Evolutionary conservation across 177 flowering plant genomes (phyloP), one percentile per base, ranked within the genome.

Genomic region (Vitis hybrid): DNA sequence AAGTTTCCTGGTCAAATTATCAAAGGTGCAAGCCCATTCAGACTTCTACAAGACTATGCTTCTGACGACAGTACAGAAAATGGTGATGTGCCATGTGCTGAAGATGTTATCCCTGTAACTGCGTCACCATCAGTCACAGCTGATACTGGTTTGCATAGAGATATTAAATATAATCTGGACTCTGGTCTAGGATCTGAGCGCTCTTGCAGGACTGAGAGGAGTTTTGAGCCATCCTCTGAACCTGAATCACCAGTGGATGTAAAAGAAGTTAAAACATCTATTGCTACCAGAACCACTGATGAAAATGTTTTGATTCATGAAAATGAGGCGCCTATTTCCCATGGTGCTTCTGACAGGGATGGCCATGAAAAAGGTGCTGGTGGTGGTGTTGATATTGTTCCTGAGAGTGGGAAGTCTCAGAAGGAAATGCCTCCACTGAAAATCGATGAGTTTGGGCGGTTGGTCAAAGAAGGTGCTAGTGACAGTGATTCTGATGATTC

Each of bases 361-460:
- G 52, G 55, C 5, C 55, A 59, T 48, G 57, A 59, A 32, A 67
- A 76, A 50, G 70, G 70, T 79, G 67, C 56, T 18, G 76, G 48
- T 70, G 54, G 68, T 70, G 68, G 59, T 80, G 73, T 61, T 66
- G 75, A 68, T 67, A 19, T 27, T 70, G 67, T 54, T 56, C 46
- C 48, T 73, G 67, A 68, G 50, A 52, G 56, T 70, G 68, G 19
- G 46, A 75, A 79, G 65, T 5, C 62, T 27, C 74, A 64, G 54
- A 77, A 76, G 71, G 77, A 79, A 40, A 56, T 40, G 46, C 9
- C 69, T 65, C 65, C 68, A 32, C 21, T 32, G 14, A 87, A 89
- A 71, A 86, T 91, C 16, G 98, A 94, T 77, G 88, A 90, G 79
- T 94, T 88, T 81, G 98, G 98, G 62, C 89, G 98, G 79, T 76